Evolutionary conservation across 352 stramenopile genomes (phyloP), one percentile per base, ranked within the genome.

Genomic region (Globisporangium orthogonon): DNA sequence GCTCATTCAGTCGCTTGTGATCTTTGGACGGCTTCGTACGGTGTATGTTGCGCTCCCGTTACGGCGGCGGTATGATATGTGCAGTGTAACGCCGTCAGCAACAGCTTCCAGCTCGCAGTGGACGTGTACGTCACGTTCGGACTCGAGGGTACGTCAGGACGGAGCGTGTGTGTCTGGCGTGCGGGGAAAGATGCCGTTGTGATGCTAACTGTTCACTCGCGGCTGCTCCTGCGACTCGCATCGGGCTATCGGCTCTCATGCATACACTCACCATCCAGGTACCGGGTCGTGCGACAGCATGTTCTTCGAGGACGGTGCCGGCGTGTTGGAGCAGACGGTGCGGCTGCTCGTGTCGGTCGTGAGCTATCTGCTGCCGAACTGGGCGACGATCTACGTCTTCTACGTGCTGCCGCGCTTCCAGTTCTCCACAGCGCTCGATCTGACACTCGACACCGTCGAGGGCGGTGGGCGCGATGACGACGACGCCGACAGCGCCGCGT

Each of bases 381-480:
- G 75, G 75, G 76, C 75, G 37, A 78, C 59, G 4, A 58, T 90
- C 47, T 87, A 87, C 63, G 79, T 90, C 23, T 90, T 90, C 63
- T 90, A 79, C 50, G 59, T 86, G 54, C 56, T 86, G 45, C 71
- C 75, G 33, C 76, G 79, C 29, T 83, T 82, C 62, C 75, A 86
- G 63, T 87, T 87, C 52, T 73, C 69, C 31, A 86, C 75, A 17
- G 50, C 66, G 28, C 61, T 89, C 23, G 79, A 89, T 43, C 60
- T 89, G 17, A 73, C 79, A 10, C 35, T 40, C 2, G 79, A 76
- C 7, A 52, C 87, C n/a, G 54, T 47, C n/a, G 15, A 52, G 9
- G 52, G 58, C 40, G 66, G 71, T 30, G 18, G 5, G n/a, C 31
- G 23, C 15, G 49, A 44, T 7, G 13, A 56, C 10, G 66, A 69